Percentiles rank a stretch among this genome's conserved stretches.
These are phyloP conservation scores for Claviceps capensis DNA, from an alignment of 2,329 filamentous ascomycete species.

Conservation along the genomic window DNA sequence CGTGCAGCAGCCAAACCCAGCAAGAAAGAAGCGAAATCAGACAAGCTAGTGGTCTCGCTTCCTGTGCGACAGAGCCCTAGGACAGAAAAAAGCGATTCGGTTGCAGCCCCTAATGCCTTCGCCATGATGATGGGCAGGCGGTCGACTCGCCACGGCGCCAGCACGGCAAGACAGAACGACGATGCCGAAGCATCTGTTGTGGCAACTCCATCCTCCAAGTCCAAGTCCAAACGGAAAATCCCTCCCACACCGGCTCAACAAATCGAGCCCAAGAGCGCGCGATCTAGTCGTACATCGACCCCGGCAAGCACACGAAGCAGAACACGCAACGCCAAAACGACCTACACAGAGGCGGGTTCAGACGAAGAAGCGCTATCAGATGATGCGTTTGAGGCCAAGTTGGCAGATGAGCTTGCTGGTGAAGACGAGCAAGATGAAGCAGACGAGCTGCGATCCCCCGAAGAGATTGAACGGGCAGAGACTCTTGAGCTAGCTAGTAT, in stretches of 20 bases:
- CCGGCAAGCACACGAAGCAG: slow-evolving; percentile 44
- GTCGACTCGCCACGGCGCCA: slow-evolving; percentile 5
- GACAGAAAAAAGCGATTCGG: slow-evolving; percentile 14
- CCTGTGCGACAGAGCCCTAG: slow-evolving; percentile 24
- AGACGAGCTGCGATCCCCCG: slow-evolving; percentile 26
- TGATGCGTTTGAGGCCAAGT: slow-evolving; percentile 66
- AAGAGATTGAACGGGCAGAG: slow-evolving; percentile 50
- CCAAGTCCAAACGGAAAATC: slow-evolving; percentile 19
- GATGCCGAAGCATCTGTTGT: slow-evolving; percentile 11
- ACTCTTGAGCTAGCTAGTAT: slow-evolving; percentile 65
- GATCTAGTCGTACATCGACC: slow-evolving; percentile 62
- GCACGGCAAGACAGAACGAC: slow-evolving; percentile 14
- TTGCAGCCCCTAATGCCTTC: slow-evolving; percentile 31
- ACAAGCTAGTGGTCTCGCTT: slow-evolving; percentile 12
- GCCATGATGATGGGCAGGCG: slow-evolving; percentile 38
- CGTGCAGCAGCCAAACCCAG: slow-evolving; percentile 5
- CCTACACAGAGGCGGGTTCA: slow-evolving; percentile 41
- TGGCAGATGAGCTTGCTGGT: slow-evolving; percentile 47
- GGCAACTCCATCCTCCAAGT: slow-evolving; percentile 10
- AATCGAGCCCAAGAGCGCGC: slow-evolving; percentile 51
- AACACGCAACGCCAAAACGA: slow-evolving; percentile 29
- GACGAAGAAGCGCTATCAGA: slow-evolving; percentile 58
- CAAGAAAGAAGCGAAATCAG: slow-evolving; percentile 9
- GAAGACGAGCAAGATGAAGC: slow-evolving; percentile 23
- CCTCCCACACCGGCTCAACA: slow-evolving; percentile 15